phyloP scores from a whole-genome alignment of 139 green algal species.

The Tetraselmis chui region DNA sequence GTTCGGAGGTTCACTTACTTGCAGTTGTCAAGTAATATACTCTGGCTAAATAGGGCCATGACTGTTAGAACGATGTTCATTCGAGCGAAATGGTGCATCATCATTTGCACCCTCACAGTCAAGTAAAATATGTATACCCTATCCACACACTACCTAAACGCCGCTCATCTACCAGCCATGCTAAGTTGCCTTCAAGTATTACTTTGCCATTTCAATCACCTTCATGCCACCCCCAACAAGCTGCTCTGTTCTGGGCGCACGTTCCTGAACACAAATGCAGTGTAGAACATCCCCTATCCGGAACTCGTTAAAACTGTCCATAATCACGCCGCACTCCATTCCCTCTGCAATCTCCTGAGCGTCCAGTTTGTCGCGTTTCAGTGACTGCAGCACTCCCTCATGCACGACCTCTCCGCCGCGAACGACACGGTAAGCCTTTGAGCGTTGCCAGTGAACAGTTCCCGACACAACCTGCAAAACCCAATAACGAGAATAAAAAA shows the following conservation, averaged over 20 bases:
- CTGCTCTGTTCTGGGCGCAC: neutral
- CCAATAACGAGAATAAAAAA: no score
- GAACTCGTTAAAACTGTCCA: constrained; percentile 6
- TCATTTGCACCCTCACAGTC: no score
- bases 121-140: no score
- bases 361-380: neutral
- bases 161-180: no score
- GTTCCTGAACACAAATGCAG: neutral
- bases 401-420: neutral
- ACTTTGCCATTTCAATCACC: neutral
- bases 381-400: constrained; percentile 3
- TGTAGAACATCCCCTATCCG: neutral
- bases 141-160: no score
- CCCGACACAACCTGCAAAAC: neutral
- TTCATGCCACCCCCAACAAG: neutral
- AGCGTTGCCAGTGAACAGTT: neutral
- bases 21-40: no score
- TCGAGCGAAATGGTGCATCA: no score
- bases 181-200: no score
- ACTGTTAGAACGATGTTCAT: no score
- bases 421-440: neutral
- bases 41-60: no score
- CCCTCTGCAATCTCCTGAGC: neutral
- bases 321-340: constrained; percentile 9
- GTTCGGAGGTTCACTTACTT: no score